Percentiles rank a stretch among this genome's conserved stretches.
Evolutionary conservation across 106 monocot genomes (phyloP).

Genomic region (Dactylorhiza incarnata): DNA sequence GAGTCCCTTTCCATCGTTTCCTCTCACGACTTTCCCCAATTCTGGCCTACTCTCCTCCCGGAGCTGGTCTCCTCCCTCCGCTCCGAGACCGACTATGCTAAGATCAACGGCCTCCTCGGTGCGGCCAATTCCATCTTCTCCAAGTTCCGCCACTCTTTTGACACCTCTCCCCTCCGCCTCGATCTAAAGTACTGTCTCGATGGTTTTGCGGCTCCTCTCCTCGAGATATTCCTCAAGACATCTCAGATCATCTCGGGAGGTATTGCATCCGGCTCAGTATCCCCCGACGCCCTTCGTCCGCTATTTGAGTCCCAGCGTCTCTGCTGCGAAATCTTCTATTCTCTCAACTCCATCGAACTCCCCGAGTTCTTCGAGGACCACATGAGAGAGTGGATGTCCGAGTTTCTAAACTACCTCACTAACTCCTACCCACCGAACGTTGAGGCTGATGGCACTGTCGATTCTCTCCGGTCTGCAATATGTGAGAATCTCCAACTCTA

Average conservation of each 20-base stretch:
- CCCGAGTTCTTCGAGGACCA: constrained; percentile 99
- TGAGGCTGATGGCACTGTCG: constrained; percentile 64
- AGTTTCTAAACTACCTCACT: constrained; percentile 61
- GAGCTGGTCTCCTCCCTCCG: constrained; percentile 61
- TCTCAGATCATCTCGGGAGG: constrained; percentile 29
- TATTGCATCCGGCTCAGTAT: not conserved
- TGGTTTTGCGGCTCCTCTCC: constrained; percentile 64
- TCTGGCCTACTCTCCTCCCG: constrained; percentile 75
- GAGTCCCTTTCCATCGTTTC: constrained; percentile 66
- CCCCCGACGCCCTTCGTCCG: constrained; percentile 20
- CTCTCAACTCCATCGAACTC: constrained; percentile 83
- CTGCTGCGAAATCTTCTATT: constrained; percentile 88
- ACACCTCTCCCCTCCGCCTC: constrained; percentile 41
- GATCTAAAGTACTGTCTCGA: constrained; percentile 98
- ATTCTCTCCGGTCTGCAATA: constrained; percentile 65
- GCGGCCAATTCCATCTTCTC: constrained; percentile 74
- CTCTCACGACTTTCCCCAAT: constrained; percentile 62
- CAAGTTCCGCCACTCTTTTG: constrained; percentile 76
- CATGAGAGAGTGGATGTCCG: constrained; percentile 94
- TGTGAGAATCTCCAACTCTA: constrained; percentile 93
- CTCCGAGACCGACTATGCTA: constrained; percentile 31
- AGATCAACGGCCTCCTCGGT: constrained; percentile 59
- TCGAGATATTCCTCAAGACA: constrained; percentile 72
- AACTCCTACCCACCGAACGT: constrained; percentile 30
- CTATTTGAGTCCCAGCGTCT: constrained; percentile 81